A percentile compares a stretch with the other conserved stretches of the same genome.
Conservation (phyloP, 1,284 basidiomycete genomes). For the Grifola frondosa region DNA sequence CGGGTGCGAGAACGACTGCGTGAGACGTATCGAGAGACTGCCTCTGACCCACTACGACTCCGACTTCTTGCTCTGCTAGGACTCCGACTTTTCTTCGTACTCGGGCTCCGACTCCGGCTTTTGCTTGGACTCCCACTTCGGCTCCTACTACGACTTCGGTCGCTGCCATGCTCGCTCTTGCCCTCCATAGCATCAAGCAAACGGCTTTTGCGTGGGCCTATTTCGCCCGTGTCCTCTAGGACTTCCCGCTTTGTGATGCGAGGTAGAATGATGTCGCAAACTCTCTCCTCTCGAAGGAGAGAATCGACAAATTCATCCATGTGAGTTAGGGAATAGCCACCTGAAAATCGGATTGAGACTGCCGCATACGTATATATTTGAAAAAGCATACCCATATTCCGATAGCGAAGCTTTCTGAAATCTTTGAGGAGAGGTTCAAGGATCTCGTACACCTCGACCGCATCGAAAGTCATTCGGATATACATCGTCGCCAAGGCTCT, state of each 20-base stretch:
- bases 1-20: constrained; percentile 57
- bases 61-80: constrained; percentile 30
- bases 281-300: constrained; percentile 85
- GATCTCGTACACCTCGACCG: constrained; percentile 88
- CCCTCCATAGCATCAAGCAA: constrained; percentile 83
- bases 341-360: constrained; percentile 37
- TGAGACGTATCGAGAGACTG: constrained; percentile 59
- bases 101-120: constrained; percentile 20
- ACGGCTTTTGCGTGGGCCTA: constrained; percentile 79
- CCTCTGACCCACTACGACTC: constrained; percentile 27
- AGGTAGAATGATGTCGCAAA: constrained; percentile 96
- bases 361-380: background rate
- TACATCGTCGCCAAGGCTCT: constrained; percentile 94
- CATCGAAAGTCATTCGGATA: constrained; percentile 89
- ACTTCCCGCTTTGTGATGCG: constrained; percentile 84
- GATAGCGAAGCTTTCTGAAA: constrained; percentile 84
- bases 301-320: constrained; percentile 94
- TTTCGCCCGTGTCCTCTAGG: constrained; percentile 89
- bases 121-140: constrained; percentile 37
- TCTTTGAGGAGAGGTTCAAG: constrained; percentile 95
- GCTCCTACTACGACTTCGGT: constrained; percentile 29
- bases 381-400: constrained; percentile 67
- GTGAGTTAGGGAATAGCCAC: constrained; percentile 78
- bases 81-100: constrained; percentile 29
- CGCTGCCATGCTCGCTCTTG: constrained; percentile 48